Percentiles rank a stretch among this genome's conserved stretches.
These are phyloP conservation scores for Alisma plantagoaquatica DNA, from an alignment of 106 monocot genomes.

Conservation along the genomic window DNA sequence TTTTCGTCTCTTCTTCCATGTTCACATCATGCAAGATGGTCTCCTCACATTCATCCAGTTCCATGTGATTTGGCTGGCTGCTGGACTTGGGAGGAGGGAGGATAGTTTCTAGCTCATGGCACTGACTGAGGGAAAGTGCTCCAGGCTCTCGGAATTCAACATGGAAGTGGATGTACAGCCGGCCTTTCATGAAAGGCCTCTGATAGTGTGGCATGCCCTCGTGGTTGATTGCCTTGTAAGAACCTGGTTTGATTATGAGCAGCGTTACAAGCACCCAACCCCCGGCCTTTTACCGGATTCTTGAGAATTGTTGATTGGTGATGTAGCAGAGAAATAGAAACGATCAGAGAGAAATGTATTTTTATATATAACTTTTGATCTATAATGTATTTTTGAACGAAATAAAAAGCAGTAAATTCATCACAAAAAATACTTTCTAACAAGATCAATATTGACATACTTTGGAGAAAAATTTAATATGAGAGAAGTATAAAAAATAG, in stretches of 20 bases:
- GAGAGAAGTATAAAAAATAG: no score
- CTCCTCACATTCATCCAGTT: slow-evolving; percentile 54
- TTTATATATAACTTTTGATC: no score
- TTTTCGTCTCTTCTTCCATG: slow-evolving; percentile 50
- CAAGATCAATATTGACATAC: no score
- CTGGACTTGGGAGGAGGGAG: slow-evolving; percentile 26
- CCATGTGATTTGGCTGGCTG: slow-evolving; percentile 29
- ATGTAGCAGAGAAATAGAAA: no score
- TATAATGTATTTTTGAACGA: no score
- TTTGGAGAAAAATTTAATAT: no score
- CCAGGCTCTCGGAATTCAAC: slow-evolving; percentile 47
- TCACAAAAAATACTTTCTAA: no score
- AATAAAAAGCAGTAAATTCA: no score
- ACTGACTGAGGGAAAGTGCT: slow-evolving; percentile 27
- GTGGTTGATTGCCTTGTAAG: slow-evolving; percentile 52
- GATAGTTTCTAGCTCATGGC: slow-evolving; percentile 23
- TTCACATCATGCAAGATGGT: slow-evolving; percentile 55
- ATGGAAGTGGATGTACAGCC: slow-evolving; percentile 54
- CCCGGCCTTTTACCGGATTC: no score
- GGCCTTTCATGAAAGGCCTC: slow-evolving; percentile 53
- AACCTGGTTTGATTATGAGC: slow-evolving; percentile 29
- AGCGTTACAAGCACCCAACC: no score
- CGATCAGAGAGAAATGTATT: no score
- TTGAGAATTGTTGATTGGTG: no score
- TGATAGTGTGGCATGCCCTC: slow-evolving; percentile 63